Base-by-base conservation (phyloP, 1,139 yeast species). In the Williopsis jadinii region DNA sequence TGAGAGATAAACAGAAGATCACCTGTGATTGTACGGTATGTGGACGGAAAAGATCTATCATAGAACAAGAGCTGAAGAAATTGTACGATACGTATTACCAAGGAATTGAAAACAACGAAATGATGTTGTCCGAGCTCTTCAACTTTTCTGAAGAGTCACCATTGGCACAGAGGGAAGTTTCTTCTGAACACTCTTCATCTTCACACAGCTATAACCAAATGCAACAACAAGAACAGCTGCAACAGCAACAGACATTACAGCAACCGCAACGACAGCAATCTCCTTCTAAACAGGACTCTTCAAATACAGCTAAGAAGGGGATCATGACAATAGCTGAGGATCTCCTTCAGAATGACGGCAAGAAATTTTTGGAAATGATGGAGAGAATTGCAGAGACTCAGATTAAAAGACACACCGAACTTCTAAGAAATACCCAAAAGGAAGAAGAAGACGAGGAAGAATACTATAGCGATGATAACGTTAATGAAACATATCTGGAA, bases 1-100 rank as follows among this genome's bases (percentile, higher is more conserved):
- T 85, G 62, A 75, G 74, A 48, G 75, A 73, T 41, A 80, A 78
- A 54, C 81, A 71, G 53, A 64, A 65, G 51, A 68, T 61, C 52
- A 55, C 60, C 8, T 88, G 97, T 59, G 73, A 79, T 43, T 90
- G 97, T 59, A 67, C 80, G 6, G 80, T 80, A 28, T 90, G 97
- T 63, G 95, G 94, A 2, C 73, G 87, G 40, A 79, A 84, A 51
- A 77, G 81, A 50, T 66, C 71, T 46, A 77, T 88, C 28, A 76
- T 87, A 51, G 94, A 85, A 55, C 81, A 80, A 49, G 95, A 86
- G 56, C 72, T 90, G 55, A 90, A 84, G 53, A 76, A 78, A 41
- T 75, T 88, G 36, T 87, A 85, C 52, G 75, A 75, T 46, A 70
- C 73, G 5, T 74, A 71, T 50, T 71, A 68, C 48, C 47, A 48